Conservation (phyloP, 352 stramenopile genomes). For the Phytophthora pinifolia region DNA sequence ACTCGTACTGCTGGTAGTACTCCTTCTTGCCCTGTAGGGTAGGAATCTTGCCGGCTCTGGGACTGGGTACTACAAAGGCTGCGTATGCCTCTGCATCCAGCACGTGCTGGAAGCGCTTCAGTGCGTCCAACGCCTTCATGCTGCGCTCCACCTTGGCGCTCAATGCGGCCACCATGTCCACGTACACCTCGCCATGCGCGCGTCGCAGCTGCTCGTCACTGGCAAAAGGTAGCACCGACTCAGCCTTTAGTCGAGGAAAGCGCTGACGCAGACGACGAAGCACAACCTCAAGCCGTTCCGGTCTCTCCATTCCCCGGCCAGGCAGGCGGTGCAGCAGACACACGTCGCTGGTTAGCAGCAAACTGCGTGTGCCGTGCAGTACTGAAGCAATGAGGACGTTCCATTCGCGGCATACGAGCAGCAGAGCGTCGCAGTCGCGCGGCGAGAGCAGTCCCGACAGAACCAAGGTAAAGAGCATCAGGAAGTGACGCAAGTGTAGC, state of each 20-base stretch:
- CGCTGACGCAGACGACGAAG: conserved; percentile 28
- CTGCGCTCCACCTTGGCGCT: conserved; percentile 61
- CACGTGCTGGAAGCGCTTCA: conserved; percentile 9
- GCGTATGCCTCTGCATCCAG: conserved; percentile 7
- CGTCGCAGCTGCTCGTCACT: conserved; percentile 51
- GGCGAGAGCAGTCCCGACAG: conserved; percentile 21
- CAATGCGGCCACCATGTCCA: conserved; percentile 51
- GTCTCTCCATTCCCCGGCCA: conserved; percentile 37
- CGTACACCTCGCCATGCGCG: conserved; percentile 59
- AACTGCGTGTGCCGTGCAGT: conserved; percentile 29
- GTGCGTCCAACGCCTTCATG: conserved; percentile 52
- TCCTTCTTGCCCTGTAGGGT: conserved; percentile 36
- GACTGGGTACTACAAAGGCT: conserved; percentile 11
- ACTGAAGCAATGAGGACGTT: conserved; percentile 21
- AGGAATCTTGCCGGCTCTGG: conserved; percentile 14
- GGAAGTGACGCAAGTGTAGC: conserved; percentile 1
- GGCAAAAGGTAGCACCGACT: conserved; percentile 30
- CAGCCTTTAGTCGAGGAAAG: conserved; percentile 39
- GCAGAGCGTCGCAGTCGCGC: conserved; percentile 16
- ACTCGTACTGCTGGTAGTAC: conserved; percentile 68
- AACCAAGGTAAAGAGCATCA: conserved; percentile 25
- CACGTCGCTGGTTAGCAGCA: conserved; percentile 53
- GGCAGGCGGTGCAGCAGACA: conserved; percentile 52
- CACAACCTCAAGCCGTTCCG: conserved; percentile 53
- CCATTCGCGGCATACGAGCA: conserved; percentile 38